phyloP scores from a whole-genome alignment of 345 rosid species.

The Ceriops decandra region DNA sequence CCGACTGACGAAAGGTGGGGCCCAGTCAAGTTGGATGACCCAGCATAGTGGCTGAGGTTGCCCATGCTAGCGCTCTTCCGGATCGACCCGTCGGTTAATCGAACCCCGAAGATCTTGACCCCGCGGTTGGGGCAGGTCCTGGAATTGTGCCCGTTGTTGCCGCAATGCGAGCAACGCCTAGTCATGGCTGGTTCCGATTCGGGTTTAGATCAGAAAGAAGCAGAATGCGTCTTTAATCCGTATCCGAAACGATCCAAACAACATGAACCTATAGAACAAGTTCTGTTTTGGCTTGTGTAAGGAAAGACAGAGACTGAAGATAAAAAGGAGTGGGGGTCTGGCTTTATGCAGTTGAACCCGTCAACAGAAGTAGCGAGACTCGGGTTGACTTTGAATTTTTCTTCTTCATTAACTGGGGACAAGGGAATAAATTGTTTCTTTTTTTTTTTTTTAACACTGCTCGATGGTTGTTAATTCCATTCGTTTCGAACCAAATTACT shows the following conservation, averaged over 20 bases:
- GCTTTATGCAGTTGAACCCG: too few relatives aligned
- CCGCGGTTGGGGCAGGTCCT: conserved; percentile 34
- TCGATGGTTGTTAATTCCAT: too few relatives aligned
- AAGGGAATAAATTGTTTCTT: too few relatives aligned
- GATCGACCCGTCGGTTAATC: conserved; percentile 49
- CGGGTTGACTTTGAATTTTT: too few relatives aligned
- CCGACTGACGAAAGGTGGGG: conserved; percentile 34
- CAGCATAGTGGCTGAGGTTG: conserved; percentile 25
- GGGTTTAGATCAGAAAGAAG: not conserved
- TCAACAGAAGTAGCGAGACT: too few relatives aligned
- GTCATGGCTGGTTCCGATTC: conserved; percentile 22
- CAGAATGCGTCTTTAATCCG: not conserved
- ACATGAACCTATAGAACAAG: conserved; percentile 5
- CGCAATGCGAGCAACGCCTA: conserved; percentile 39
- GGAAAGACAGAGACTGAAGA: too few relatives aligned
- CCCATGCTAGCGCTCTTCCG: conserved; percentile 37
- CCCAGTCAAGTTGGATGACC: conserved; percentile 19
- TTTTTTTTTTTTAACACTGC: too few relatives aligned
- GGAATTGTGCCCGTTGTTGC: conserved; percentile 35
- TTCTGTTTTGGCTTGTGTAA: too few relatives aligned
- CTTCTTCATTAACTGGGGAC: too few relatives aligned
- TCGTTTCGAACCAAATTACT: too few relatives aligned
- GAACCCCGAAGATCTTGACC: conserved; percentile 35
- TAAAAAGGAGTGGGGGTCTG: too few relatives aligned
- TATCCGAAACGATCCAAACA: conserved; percentile 15